A percentile compares a stretch with the other conserved stretches of the same genome.
These are phyloP conservation scores for Apophysomyces elegans DNA, from an alignment of 371 early-diverging fungal species.

Conservation along the genomic window DNA sequence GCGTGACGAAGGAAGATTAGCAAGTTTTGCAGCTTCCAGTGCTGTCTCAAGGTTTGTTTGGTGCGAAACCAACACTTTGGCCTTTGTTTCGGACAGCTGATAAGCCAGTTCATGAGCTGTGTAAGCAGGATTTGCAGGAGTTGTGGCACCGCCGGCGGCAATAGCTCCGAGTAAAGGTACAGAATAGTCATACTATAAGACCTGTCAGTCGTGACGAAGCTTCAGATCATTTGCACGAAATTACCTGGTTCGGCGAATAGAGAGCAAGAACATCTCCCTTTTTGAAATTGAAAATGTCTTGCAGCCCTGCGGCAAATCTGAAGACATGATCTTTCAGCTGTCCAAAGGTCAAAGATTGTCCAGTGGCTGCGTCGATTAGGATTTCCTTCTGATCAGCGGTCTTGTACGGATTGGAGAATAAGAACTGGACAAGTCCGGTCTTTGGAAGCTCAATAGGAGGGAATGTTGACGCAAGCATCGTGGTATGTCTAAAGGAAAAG, in stretches of 20 bases:
- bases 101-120: conserved; percentile 74
- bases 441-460: conserved; percentile 19
- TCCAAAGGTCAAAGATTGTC: conserved; percentile 61
- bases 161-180: conserved; percentile 41
- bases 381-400: conserved; percentile 47
- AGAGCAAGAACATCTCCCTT: conserved; percentile 72
- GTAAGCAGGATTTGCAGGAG: conserved; percentile 80
- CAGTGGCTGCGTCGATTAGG: conserved; percentile 63
- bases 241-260: conserved; percentile 73
- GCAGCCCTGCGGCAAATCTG: conserved; percentile 75
- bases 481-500: neutral
- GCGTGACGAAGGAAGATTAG: conserved; percentile 50
- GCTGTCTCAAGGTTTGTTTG: conserved; percentile 53
- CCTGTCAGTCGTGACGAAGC: neutral
- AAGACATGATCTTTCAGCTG: conserved; percentile 59
- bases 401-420: conserved; percentile 23
- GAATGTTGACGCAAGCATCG: conserved; percentile 17
- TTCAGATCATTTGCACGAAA: neutral
- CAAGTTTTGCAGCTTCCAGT: conserved; percentile 58
- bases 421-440: conserved; percentile 21
- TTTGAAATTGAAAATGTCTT: conserved; percentile 56
- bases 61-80: conserved; percentile 62
- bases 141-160: conserved; percentile 63
- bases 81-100: conserved; percentile 74
- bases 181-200: conserved; percentile 42